These are phyloP conservation scores for Phlebiopsis flavidoalba DNA, from an alignment of 768 basidiomycete species.

Conservation along the genomic window DNA sequence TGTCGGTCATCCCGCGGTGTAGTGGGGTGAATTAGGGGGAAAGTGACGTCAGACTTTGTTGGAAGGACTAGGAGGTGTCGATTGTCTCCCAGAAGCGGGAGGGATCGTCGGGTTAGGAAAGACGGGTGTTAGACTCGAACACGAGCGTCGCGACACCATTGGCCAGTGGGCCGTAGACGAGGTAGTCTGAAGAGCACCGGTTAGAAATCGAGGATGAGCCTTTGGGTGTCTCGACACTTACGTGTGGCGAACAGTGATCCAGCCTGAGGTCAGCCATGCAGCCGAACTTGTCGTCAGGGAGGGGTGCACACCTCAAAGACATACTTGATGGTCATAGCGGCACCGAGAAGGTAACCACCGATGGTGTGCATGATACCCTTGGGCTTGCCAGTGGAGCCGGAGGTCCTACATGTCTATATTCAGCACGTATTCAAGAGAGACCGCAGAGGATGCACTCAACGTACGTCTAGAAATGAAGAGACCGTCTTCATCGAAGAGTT, in stretches of 20 bases:
- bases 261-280: conserved; percentile 99
- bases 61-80: too few species aligned
- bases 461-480: conserved; percentile 98
- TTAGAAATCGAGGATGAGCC: neutral
- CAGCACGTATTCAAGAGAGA: neutral
- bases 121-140: conserved; percentile 96
- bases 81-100: conserved; percentile 97
- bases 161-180: conserved; percentile 89
- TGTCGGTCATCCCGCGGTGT: conserved; percentile 91
- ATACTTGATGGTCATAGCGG: conserved; percentile 90
- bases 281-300: conserved; percentile 91
- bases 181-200: conserved; percentile 49
- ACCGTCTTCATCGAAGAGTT: conserved; percentile 86
- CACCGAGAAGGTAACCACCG: conserved; percentile 87
- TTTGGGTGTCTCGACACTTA: conserved; percentile 23
- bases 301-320: conserved; percentile 97
- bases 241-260: conserved; percentile 98
- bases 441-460: conserved; percentile 43
- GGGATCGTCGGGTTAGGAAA: conserved; percentile 95
- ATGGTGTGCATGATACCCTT: conserved; percentile 95
- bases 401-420: conserved; percentile 52
- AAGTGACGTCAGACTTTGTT: conserved; percentile 96
- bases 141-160: conserved; percentile 79
- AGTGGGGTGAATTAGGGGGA: too few species aligned
- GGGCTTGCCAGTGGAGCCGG: conserved; percentile 92